Evolutionary conservation across 495 filamentous ascomycete genomes (phyloP).

Genomic region (Oleoguttula mirabilis): DNA sequence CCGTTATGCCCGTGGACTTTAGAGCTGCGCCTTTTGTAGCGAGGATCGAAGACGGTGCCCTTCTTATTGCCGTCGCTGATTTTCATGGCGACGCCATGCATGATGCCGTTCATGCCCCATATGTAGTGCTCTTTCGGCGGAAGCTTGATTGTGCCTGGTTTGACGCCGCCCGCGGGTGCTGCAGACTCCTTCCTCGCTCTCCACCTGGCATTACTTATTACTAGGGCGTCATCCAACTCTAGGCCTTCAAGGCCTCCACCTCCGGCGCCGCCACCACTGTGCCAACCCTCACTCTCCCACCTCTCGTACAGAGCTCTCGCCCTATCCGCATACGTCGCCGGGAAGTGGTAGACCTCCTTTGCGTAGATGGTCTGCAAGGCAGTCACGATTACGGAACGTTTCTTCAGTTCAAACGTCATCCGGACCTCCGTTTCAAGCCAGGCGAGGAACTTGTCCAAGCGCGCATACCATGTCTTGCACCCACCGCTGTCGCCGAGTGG

Average conservation of each 20-base stretch:
- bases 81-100: conserved; percentile 2
- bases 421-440: not conserved
- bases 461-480: not conserved
- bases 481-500: too few relatives aligned
- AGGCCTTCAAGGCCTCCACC: not conserved
- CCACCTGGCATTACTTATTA: not conserved
- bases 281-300: not conserved
- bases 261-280: not conserved
- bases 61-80: not conserved
- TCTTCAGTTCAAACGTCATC: conserved; percentile 1
- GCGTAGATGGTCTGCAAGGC: not conserved
- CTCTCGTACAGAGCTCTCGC: conserved; percentile 1
- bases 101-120: conserved; percentile 5
- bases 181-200: not conserved
- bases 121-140: not conserved
- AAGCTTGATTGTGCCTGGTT: not conserved
- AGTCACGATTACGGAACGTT: not conserved
- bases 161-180: not conserved
- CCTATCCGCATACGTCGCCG: not conserved
- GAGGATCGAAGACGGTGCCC: not conserved
- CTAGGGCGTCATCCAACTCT: not conserved
- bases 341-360: not conserved
- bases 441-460: not conserved
- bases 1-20: conserved; percentile 8
- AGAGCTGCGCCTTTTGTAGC: not conserved